Base-by-base conservation (phyloP, 495 filamentous ascomycete genomes). In the Glutinoglossum americanum region DNA sequence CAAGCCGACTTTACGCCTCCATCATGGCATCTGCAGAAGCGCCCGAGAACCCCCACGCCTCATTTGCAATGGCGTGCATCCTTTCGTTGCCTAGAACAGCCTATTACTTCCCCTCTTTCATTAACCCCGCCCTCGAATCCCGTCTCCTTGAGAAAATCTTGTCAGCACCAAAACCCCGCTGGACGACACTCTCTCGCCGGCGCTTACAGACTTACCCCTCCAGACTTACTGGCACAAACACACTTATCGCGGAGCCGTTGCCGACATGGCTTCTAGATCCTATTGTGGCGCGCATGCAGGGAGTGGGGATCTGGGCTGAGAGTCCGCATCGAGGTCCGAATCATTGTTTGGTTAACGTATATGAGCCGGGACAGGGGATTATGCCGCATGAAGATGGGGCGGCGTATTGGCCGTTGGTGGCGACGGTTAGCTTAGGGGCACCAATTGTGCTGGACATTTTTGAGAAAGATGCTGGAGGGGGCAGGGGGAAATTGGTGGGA, bases 341-440 rank as follows among this genome's bases (percentile, higher is more conserved):
- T 60, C 92, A 98, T 72, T 84, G 92, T 51, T 74, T 98, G 19
- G 77, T 97, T 44, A 98, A 98, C 64, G 89, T 96, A 68, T 98
- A 98, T 68, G 69, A 68, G 0, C 80, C 86, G 0, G 87, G 86
- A 0, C 83, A 94, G 61, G 92, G 92, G 7, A 98, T 97, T 60
- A 90, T 96, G 85, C 80, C 89, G 56, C 92, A 98, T 65, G 89
- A 98, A 69, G 92, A 98, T 64, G 92, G 92, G 0, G 66, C 74
- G 1, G 88, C 90, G 0, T 98, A 98, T 65, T 73, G 84, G 61
- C 83, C 85, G 1, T 76, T 93, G 28, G 90, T 96, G 3, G 89
- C 86, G 45, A 97, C 92, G 3, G 82, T 98, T 53, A 90, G 84
- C 67, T 71, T 98, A 21, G 86, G 87, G 0, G 80, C 79, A 0